Evolutionary conservation across 345 rosid species (phyloP).

Genomic region (Pistacia vera): DNA sequence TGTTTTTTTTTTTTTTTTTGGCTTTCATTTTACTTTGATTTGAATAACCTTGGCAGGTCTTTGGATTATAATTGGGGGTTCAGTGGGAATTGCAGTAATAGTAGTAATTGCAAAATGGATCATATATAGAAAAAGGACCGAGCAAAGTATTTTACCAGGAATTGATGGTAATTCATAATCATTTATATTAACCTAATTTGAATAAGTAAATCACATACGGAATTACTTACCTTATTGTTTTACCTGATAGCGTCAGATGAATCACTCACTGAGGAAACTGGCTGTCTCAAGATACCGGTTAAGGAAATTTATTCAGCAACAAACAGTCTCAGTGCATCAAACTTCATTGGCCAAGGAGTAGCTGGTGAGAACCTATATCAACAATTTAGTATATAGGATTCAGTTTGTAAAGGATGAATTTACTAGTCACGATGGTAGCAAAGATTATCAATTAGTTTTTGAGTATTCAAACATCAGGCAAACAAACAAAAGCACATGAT

Average conservation of each 20-base stretch:
- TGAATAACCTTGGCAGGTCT: too few relatives aligned
- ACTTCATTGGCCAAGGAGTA: slow-evolving; percentile 66
- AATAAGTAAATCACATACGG: neutral
- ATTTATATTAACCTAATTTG: neutral
- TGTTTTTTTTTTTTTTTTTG: neutral
- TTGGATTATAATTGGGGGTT: too few relatives aligned
- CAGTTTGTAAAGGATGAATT: neutral
- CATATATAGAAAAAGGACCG: slow-evolving; percentile 19
- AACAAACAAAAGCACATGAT: neutral
- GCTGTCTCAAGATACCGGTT: slow-evolving; percentile 36
- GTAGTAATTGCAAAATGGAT: too few relatives aligned
- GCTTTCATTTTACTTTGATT: neutral
- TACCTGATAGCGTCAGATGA: slow-evolving; percentile 25
- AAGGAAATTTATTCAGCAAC: slow-evolving; percentile 55
- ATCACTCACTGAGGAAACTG: slow-evolving; percentile 22
- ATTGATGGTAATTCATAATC: slow-evolving; percentile 24
- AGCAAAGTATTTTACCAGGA: slow-evolving; percentile 10
- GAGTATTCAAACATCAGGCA: neutral
- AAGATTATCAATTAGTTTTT: neutral
- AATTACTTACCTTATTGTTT: neutral
- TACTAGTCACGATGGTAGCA: neutral
- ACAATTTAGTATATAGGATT: neutral
- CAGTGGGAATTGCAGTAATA: too few relatives aligned
- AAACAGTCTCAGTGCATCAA: slow-evolving; percentile 44
- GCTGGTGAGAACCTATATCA: slow-evolving; percentile 46